phyloP scores from a whole-genome alignment of 108 stramenopile genomes.

The Skeletonema potamos region DNA sequence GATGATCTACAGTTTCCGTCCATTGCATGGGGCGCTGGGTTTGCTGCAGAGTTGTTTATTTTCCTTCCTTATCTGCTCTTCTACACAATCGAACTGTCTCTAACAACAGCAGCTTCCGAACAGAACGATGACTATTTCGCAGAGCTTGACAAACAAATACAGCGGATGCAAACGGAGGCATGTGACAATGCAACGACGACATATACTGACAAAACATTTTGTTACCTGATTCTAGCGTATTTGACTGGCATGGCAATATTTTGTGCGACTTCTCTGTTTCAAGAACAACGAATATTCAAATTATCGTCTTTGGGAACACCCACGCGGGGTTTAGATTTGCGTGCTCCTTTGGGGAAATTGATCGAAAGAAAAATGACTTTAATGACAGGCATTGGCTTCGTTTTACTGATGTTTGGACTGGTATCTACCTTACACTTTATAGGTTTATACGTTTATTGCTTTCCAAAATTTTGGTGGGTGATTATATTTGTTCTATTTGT shows the following conservation, averaged over 20 bases:
- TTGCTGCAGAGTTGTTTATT: slow-evolving; percentile 22
- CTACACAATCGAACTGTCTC: slow-evolving; percentile 32
- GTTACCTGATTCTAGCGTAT: slow-evolving; percentile 7
- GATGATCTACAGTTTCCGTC: slow-evolving; percentile 83
- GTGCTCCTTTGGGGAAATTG: slow-evolving; percentile 16
- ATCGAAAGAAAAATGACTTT: slow-evolving; percentile 36
- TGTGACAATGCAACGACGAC: slow-evolving; percentile 26
- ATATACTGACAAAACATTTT: slow-evolving; percentile 25
- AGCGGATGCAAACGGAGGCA: slow-evolving; percentile 18
- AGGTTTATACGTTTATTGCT: neutral
- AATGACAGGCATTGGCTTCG: slow-evolving; percentile 15
- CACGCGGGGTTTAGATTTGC: slow-evolving; percentile 11
- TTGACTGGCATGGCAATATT: slow-evolving; percentile 23
- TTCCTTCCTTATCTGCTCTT: slow-evolving; percentile 30
- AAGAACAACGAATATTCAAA: slow-evolving; percentile 33
- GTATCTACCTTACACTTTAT: neutral
- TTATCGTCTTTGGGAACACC: slow-evolving; percentile 38
- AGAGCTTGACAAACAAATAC: slow-evolving; percentile 2
- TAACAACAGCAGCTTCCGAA: neutral
- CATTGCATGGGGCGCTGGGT: slow-evolving; percentile 31
- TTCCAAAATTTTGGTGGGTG: slow-evolving; percentile 32
- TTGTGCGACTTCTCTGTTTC: slow-evolving; percentile 15
- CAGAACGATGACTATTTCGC: slow-evolving; percentile 6
- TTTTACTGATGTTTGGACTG: slow-evolving; percentile 2
- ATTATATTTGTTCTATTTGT: slow-evolving; percentile 1